phyloP scores from a whole-genome alignment of 306 rosid genomes.

The Rosa rugosa region DNA sequence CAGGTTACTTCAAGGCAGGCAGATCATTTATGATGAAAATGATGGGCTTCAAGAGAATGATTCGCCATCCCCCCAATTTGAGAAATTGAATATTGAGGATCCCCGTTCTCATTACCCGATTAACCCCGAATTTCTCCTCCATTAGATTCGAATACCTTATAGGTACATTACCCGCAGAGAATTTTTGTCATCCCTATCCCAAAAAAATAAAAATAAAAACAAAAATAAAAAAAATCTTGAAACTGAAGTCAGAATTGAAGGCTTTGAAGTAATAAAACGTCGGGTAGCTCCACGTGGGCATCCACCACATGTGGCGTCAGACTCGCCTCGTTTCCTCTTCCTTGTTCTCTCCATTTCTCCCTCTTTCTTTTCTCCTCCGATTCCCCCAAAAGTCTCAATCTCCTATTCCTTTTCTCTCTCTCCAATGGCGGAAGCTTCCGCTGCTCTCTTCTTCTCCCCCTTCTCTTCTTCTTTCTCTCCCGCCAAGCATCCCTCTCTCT shows the following conservation, averaged over 20 bases:
- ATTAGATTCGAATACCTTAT: too few relatives aligned
- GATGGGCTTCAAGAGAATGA: too few relatives aligned
- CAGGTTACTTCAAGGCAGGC: too few relatives aligned
- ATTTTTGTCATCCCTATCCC: too few relatives aligned
- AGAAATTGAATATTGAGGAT: too few relatives aligned
- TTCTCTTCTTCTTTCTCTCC: conserved; percentile 39
- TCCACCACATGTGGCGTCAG: conserved; percentile 28
- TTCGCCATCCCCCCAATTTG: too few relatives aligned
- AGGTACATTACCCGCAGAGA: too few relatives aligned
- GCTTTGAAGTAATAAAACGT: background rate
- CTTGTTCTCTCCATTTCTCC: conserved; percentile 4
- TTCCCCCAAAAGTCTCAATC: background rate
- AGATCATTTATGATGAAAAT: too few relatives aligned
- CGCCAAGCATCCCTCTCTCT: conserved; percentile 27
- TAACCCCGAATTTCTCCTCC: too few relatives aligned
- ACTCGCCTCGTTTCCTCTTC: conserved; percentile 9
- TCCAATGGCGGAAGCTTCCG: conserved; percentile 63
- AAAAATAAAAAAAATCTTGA: background rate
- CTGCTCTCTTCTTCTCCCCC: conserved; percentile 46
- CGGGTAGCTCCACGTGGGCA: conserved; percentile 5
- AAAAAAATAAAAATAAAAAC: too few relatives aligned
- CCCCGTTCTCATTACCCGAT: too few relatives aligned
- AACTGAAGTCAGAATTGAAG: background rate
- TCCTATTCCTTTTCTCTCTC: background rate
- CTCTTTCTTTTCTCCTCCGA: conserved; percentile 12